A percentile compares a stretch with the other conserved stretches of the same genome.
These are phyloP conservation scores for Balamuthia mandrillaris DNA, from an alignment of 208 protist species.

Conservation along the genomic window DNA sequence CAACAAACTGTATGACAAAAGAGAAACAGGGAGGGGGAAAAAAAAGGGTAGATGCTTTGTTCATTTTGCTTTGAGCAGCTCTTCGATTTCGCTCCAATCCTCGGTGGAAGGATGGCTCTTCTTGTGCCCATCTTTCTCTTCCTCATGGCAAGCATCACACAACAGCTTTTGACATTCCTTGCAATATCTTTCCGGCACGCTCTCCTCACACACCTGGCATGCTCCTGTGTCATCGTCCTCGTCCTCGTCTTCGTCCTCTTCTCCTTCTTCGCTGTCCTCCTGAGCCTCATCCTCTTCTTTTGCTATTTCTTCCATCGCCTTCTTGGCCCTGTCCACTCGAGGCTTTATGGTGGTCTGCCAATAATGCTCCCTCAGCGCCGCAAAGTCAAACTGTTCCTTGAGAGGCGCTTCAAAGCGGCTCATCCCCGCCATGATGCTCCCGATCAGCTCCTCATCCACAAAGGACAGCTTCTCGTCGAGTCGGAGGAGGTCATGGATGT, in stretches of 20 bases:
- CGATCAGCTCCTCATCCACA: background rate
- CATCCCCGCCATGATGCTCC: background rate
- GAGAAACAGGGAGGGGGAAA: too few species aligned
- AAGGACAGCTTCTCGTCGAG: background rate
- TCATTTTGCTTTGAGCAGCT: too few species aligned
- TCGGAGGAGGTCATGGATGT: slow-evolving; percentile 1
- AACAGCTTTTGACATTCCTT: background rate
- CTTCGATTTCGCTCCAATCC: too few species aligned
- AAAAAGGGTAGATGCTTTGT: too few species aligned
- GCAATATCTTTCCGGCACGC: background rate
- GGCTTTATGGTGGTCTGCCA: background rate
- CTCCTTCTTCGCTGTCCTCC: background rate
- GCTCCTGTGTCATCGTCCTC: background rate
- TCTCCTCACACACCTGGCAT: slow-evolving; percentile 3
- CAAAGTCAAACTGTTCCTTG: background rate
- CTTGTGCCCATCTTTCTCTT: background rate
- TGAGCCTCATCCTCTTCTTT: background rate
- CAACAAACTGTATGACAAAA: too few species aligned
- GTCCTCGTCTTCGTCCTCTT: background rate
- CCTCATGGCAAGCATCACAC: background rate
- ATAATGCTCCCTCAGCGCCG: background rate
- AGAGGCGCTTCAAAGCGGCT: background rate
- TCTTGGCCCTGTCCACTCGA: background rate
- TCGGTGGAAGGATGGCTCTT: background rate
- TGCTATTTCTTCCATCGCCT: background rate